Percentiles rank a stretch among this genome's conserved stretches.
Evolutionary conservation across 177 flowering plant species (phyloP).

Genomic region (Vitis hybrid): DNA sequence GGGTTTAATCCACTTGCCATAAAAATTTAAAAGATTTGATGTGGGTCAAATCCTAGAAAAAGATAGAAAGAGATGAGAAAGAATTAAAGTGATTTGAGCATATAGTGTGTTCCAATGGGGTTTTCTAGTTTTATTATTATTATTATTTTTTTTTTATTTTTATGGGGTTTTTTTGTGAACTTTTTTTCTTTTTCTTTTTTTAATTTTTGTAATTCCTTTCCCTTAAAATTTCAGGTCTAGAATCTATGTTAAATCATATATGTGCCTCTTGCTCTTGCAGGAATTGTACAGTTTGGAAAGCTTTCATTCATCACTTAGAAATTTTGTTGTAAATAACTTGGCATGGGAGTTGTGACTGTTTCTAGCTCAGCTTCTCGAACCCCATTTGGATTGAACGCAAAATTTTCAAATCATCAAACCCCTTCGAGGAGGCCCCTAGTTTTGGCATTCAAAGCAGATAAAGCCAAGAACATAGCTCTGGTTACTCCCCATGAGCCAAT

Average conservation of each 20-base stretch:
- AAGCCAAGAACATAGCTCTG: constrained; percentile 41
- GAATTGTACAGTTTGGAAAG: constrained; percentile 7
- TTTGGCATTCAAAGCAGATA: constrained; percentile 75
- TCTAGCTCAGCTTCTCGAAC: constrained; percentile 75
- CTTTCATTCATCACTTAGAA: background rate
- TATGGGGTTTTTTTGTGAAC: too few relatives aligned
- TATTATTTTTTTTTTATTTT: too few relatives aligned
- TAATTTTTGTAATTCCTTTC: too few relatives aligned
- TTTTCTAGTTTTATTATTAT: too few relatives aligned
- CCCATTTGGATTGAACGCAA: constrained; percentile 53
- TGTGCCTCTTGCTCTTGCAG: constrained; percentile 16
- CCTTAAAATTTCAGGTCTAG: too few relatives aligned
- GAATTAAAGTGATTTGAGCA: too few relatives aligned
- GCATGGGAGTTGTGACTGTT: constrained; percentile 93
- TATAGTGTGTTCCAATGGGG: too few relatives aligned
- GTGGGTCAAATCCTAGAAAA: too few relatives aligned
- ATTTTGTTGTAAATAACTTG: constrained; percentile 26
- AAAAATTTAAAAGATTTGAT: too few relatives aligned
- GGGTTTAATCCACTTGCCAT: too few relatives aligned
- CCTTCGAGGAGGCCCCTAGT: constrained; percentile 40
- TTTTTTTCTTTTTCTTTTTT: too few relatives aligned
- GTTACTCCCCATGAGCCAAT: constrained; percentile 46
- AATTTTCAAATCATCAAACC: constrained; percentile 29
- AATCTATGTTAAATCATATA: background rate
- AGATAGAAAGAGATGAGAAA: too few relatives aligned